These are phyloP conservation scores for Erythrophleum fordii DNA, from an alignment of 306 rosid species.

Conservation along the genomic window DNA sequence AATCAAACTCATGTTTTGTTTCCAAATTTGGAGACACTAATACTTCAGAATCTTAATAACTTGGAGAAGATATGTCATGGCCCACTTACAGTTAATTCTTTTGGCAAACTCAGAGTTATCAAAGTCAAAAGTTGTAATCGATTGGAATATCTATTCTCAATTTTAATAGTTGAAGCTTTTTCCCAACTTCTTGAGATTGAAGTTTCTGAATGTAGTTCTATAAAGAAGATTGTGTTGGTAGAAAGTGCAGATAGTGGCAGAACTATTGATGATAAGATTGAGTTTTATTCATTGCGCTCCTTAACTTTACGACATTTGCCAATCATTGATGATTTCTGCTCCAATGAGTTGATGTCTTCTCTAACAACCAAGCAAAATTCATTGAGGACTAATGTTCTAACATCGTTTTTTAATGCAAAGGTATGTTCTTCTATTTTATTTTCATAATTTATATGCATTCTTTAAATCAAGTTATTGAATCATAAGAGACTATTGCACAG, in stretches of 20 bases:
- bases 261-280: neutral
- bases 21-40: neutral
- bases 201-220: neutral
- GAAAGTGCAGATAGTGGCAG: neutral
- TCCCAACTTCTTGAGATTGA: slow-evolving; percentile 1
- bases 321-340: neutral
- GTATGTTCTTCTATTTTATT: neutral
- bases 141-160: slow-evolving; percentile 2
- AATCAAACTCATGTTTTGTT: neutral
- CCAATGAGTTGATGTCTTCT: neutral
- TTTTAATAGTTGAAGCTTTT: neutral
- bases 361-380: neutral
- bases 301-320: neutral
- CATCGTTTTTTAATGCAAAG: neutral
- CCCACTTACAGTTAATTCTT: neutral
- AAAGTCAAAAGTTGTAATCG: neutral
- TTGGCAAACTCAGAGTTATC: neutral
- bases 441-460: neutral
- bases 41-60: neutral
- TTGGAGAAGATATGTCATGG: slow-evolving; percentile 14
- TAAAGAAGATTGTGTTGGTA: slow-evolving; percentile 8
- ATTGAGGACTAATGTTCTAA: neutral
- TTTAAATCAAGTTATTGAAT: neutral
- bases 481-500: too few species aligned
- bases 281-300: neutral